Evolutionary conservation across 1,139 yeast genomes (phyloP).

Genomic region (Fermentozyma sake): DNA sequence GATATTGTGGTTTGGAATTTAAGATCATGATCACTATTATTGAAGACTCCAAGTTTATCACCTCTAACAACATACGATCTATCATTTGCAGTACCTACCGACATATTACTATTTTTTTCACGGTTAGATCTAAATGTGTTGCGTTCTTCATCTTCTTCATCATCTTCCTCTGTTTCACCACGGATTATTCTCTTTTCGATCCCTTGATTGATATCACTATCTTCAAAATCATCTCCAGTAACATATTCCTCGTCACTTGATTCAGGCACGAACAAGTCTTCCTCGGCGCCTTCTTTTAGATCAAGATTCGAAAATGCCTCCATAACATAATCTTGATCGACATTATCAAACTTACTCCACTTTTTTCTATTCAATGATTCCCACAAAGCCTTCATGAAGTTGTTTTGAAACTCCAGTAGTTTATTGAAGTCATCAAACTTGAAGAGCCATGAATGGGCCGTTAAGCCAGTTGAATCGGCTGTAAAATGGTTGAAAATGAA

Average conservation of each 20-base stretch:
- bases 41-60: conserved; percentile 75
- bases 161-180: conserved; percentile 22
- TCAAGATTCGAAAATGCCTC: conserved; percentile 27
- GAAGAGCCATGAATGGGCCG: conserved; percentile 58
- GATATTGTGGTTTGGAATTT: conserved; percentile 66
- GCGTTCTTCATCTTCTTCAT: conserved; percentile 16
- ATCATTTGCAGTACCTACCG: conserved; percentile 66
- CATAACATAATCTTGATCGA: conserved; percentile 19
- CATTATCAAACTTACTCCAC: conserved; percentile 31
- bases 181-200: conserved; percentile 4
- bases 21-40: conserved; percentile 49
- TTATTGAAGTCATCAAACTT: conserved; percentile 42
- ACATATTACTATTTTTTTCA: conserved; percentile 57
- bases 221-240: conserved; percentile 11
- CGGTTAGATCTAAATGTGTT: conserved; percentile 13
- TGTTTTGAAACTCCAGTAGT: conserved; percentile 48
- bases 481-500: conserved; percentile 61
- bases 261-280: conserved; percentile 10
- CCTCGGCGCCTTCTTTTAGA: conserved; percentile 12
- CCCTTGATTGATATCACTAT: conserved; percentile 3
- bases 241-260: conserved; percentile 10
- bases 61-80: conserved; percentile 79
- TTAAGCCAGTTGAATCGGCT: conserved; percentile 18
- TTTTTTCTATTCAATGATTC: conserved; percentile 50
- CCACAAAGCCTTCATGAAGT: conserved; percentile 54